Base-by-base conservation (phyloP, 148 eudicot species). In the Rhododendron molle region DNA sequence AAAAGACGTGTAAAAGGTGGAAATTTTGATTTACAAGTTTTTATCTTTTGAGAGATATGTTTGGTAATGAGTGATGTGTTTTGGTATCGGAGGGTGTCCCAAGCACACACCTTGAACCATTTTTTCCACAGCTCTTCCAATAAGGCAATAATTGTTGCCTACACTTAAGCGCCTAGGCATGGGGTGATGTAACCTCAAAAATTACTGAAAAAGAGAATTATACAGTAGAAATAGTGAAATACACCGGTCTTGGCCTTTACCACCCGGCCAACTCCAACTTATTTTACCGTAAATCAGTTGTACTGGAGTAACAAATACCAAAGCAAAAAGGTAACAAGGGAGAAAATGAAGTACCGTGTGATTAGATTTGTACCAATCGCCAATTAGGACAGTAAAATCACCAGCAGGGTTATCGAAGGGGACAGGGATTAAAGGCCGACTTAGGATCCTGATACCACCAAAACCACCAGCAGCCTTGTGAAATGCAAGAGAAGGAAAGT, bases 391-490 rank as follows among this genome's bases (percentile, higher is more conserved):
- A 43, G 98, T 95, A 88, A 86, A 91, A 79, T 97, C 99, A 44
- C 88, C 98, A 2, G 94, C 91, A 32, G 99, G 99, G 13, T 89
- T 89, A 0, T 90, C 87, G 32, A 97, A 97, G 5, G 99, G 99
- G 62, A 97, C 98, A 0, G 98, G 98, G 62, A 97, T 97, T 7
- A 87, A 26, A 4, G 99, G 99, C 49, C 99, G 89, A 88, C 99
- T 97, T 20, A 94, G 92, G 81, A 97, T 97, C 80, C 94, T 87
- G 83, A 97, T 92, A 12, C 98, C 98, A 50, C 99, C 99, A 28
- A 95, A 97, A 26, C 92, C 99, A 78, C 99, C 99, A 43, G 98
- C 98, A 50, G 98, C 99, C 86, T 97, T 97, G 88, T 97, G 99
- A 83, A 95, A 94, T 73, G 85, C 96, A 21, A 93, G 93, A 44